phyloP scores from a whole-genome alignment of 225 moss, liverwort and hornwort species.

The Anthoceros angustus region DNA sequence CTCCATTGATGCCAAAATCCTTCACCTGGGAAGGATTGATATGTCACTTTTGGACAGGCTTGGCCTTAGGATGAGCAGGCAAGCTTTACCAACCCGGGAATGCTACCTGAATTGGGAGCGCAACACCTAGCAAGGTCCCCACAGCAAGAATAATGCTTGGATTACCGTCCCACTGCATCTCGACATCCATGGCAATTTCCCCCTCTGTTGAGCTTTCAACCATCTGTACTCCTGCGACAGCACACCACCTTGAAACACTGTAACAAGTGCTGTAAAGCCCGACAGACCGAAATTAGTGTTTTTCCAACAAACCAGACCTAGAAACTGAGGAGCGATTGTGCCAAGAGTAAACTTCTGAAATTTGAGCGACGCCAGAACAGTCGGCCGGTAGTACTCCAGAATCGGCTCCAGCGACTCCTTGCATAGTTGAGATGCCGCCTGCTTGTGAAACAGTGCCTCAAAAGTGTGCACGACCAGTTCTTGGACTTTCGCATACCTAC shows the following conservation, averaged over 20 bases:
- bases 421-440: constrained; percentile 29
- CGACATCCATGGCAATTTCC: constrained; percentile 69
- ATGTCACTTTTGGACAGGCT: neutral
- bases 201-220: constrained; percentile 27
- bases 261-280: neutral
- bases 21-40: constrained; percentile 25
- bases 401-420: constrained; percentile 40
- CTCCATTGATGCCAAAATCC: constrained; percentile 31
- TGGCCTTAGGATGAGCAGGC: neutral
- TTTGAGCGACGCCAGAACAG: constrained; percentile 24
- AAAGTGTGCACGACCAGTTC: neutral
- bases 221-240: constrained; percentile 57
- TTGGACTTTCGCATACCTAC: too few relatives aligned
- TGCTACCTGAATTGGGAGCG: constrained; percentile 59
- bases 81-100: neutral
- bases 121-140: constrained; percentile 60
- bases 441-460: neutral
- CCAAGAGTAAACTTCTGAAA: constrained; percentile 39
- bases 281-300: neutral
- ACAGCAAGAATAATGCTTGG: constrained; percentile 75
- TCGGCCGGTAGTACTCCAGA: constrained; percentile 39
- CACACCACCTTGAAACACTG: neutral
- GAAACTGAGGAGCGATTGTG: constrained; percentile 35
- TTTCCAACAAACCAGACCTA: constrained; percentile 16
- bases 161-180: constrained; percentile 80